Percentiles rank a stretch among this genome's conserved stretches.
These are phyloP conservation scores for Neostapfia colusana DNA, from an alignment of 176 grass and related monocot species.

Conservation along the genomic window DNA sequence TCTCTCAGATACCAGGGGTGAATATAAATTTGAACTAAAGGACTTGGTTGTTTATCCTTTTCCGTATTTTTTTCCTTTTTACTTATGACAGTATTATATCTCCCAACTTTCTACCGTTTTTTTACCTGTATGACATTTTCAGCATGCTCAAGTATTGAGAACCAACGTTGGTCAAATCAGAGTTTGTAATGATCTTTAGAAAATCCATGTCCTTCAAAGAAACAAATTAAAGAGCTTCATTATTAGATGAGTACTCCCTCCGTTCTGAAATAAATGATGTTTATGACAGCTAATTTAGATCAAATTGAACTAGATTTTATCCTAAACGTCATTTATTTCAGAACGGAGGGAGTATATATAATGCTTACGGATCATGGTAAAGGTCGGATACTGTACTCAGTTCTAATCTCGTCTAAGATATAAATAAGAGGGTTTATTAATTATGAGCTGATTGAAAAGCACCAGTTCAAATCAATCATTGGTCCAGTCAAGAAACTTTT, in stretches of 20 bases:
- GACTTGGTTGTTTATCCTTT: neutral
- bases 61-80: neutral
- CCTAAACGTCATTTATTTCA: no score
- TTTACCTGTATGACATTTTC: neutral
- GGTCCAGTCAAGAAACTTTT: neutral
- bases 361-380: neutral
- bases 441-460: neutral
- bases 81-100: neutral
- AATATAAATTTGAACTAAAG: neutral
- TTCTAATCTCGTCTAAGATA: neutral
- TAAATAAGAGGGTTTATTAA: neutral
- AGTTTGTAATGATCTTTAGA: neutral
- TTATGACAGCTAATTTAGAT: no score
- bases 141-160: neutral
- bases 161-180: neutral
- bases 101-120: neutral
- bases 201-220: neutral
- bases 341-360: no score
- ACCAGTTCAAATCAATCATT: slow-evolving; percentile 7
- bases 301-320: no score
- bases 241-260: neutral
- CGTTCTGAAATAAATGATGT: no score
- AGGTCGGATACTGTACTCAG: neutral
- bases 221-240: neutral
- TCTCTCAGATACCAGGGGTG: neutral